A percentile compares a stretch with the other conserved stretches of the same genome.
Evolutionary conservation across 2,329 filamentous ascomycete species (phyloP).

Genomic region (Ophiostoma piceae): DNA sequence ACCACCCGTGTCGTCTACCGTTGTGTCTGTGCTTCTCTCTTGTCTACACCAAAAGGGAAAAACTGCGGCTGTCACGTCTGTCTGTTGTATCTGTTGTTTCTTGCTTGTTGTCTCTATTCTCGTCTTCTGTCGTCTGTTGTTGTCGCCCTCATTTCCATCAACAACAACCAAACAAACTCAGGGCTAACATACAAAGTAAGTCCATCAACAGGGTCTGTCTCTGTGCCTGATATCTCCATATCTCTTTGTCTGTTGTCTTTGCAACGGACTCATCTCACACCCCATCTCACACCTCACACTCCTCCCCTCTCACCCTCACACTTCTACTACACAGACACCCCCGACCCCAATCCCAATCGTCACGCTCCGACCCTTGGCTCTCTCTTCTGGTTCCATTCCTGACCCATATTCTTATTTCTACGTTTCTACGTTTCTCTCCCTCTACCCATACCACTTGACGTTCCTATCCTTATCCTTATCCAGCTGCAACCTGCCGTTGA

Average conservation of each 20-base stretch:
- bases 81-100: not conserved
- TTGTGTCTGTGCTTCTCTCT: constrained; percentile 11
- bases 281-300: not conserved
- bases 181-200: no score
- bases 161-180: no score
- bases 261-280: not conserved
- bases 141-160: no score
- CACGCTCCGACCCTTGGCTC: constrained; percentile 3
- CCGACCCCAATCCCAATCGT: not conserved
- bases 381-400: constrained; percentile 3
- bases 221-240: not conserved
- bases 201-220: not conserved
- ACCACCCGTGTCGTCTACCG: constrained; percentile 17
- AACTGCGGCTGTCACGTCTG: not conserved
- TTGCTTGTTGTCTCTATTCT: not conserved
- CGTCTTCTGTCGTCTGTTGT: not conserved
- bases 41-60: not conserved
- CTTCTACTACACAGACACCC: no score
- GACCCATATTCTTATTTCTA: constrained; percentile 15
- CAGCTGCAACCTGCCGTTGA: constrained; percentile 23
- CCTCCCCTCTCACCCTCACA: no score
- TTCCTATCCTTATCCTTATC: constrained; percentile 18
- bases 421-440: not conserved
- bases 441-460: constrained; percentile 6
- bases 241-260: not conserved